Conservation (phyloP, 306 rosid genomes). For the Neltuma alba region DNA sequence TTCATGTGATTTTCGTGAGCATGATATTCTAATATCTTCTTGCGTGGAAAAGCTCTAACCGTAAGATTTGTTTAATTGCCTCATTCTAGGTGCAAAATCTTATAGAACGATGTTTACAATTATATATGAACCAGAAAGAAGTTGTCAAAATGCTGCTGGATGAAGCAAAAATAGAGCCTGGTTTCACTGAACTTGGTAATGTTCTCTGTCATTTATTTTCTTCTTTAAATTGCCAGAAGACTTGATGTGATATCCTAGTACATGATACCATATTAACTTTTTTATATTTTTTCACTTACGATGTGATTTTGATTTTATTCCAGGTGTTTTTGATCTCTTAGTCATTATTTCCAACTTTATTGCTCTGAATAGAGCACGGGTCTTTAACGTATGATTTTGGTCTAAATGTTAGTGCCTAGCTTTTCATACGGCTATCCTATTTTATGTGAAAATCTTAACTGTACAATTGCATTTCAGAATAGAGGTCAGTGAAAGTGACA, state of each 20-base stretch:
- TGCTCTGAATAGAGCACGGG: not conserved
- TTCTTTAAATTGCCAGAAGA: not conserved
- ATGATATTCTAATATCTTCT: not conserved
- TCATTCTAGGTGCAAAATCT: conserved; percentile 84
- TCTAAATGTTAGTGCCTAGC: not conserved
- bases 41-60: not conserved
- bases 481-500: not conserved
- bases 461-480: not conserved
- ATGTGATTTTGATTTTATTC: not conserved
- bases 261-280: not conserved
- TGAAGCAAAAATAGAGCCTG: conserved; percentile 92
- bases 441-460: not conserved
- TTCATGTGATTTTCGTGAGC: not conserved
- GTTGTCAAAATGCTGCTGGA: conserved; percentile 67
- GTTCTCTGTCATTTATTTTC: not conserved
- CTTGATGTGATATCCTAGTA: conserved; percentile 1
- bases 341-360: not conserved
- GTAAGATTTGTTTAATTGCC: conserved; percentile 17
- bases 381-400: not conserved
- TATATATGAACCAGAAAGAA: conserved; percentile 88
- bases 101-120: conserved; percentile 87
- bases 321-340: not conserved
- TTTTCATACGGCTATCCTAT: not conserved
- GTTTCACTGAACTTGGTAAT: conserved; percentile 89
- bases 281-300: not conserved